Evolutionary conservation across 2,329 filamentous ascomycete genomes (phyloP), one percentile per base, ranked within the genome.

Genomic region (Emmonsiellopsis sp.): DNA sequence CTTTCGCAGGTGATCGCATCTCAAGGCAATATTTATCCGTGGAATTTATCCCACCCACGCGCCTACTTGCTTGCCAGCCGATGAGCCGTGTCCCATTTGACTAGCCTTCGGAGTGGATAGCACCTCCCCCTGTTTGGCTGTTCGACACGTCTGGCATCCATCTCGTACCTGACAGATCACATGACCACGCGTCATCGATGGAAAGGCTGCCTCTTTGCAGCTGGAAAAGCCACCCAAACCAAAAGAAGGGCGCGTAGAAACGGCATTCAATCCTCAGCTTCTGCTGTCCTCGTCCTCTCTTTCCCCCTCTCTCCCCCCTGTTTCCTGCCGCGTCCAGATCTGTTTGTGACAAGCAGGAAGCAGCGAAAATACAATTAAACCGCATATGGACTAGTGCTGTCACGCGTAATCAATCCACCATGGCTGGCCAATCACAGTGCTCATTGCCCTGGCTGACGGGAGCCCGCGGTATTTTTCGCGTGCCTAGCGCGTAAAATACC

Each of bases 361-460:
- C 36, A 39, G 40, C 40, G 7, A 8, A 42, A 17, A 42, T 39
- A 42, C 40, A 42, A n/a, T 42, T 42, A 42, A 42, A 42, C 14
- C 40, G 8, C 8, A 42, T 42, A 17, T 11, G 14, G 14, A 10
- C 17, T 27, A 37, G 43, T 14, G 43, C 6, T 45, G 43, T 45
- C 10, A 11, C n/a, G 11, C 27, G 11, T 45, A 45, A 13, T 6
- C 13, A 32, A 45, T n/a, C 21, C 33, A 13, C 21, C 11, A 6
- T 9, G 8, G 13, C 13, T 14, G 42, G 54, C 52, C 56, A 60
- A 57, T 60, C 43, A 52, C 17, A 45, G 27, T 7, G 43, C 27
- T 33, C 21, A 17, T 31, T 5, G 14, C 11, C 21, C 9, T 14
- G 27, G 8, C 10, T 36, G 21, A 27, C 21, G 21, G 21, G 21